Evolutionary conservation across 805 yeast genomes (phyloP).

Genomic region (Babjeviella inositovora): DNA sequence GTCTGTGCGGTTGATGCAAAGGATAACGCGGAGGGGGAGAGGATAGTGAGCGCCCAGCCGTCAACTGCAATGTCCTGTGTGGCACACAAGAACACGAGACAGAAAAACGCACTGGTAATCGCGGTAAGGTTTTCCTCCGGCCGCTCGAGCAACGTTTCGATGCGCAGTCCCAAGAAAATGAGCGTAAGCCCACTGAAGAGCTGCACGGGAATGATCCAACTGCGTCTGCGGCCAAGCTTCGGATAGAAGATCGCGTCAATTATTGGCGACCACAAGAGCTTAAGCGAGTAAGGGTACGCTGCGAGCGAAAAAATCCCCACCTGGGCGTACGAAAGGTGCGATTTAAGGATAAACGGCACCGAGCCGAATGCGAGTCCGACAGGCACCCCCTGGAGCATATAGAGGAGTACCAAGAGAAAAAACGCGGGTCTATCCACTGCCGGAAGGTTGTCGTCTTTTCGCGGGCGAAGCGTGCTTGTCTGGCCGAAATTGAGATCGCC

Average conservation of each 20-base stretch:
- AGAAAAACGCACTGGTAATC: constrained; percentile 59
- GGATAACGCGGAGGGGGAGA: constrained; percentile 62
- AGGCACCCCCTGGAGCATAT: constrained; percentile 89
- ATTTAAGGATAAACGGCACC: constrained; percentile 76
- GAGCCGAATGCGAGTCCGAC: constrained; percentile 94
- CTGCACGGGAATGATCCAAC: constrained; percentile 95
- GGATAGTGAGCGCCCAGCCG: constrained; percentile 93
- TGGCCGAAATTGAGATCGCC: too few relatives aligned
- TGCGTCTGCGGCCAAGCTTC: constrained; percentile 63
- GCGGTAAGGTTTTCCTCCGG: constrained; percentile 31
- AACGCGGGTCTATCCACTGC: constrained; percentile 80
- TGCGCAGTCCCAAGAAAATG: constrained; percentile 41
- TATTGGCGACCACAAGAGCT: constrained; percentile 88
- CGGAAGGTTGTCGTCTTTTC: too few relatives aligned
- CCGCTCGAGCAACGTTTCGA: constrained; percentile 30
- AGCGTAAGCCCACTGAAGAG: constrained; percentile 58
- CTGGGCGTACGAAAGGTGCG: constrained; percentile 71
- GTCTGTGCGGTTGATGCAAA: constrained; percentile 98
- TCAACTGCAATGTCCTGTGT: constrained; percentile 98
- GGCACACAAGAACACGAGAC: constrained; percentile 77
- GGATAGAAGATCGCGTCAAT: constrained; percentile 74
- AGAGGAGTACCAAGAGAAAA: constrained; percentile 52
- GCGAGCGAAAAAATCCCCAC: constrained; percentile 87
- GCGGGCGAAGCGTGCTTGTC: too few relatives aligned
- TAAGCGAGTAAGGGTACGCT: constrained; percentile 86